Evolutionary conservation across 2,329 filamentous ascomycete genomes (phyloP), one percentile per base, ranked within the genome.

Genomic region (Colletotrichum sidae): DNA sequence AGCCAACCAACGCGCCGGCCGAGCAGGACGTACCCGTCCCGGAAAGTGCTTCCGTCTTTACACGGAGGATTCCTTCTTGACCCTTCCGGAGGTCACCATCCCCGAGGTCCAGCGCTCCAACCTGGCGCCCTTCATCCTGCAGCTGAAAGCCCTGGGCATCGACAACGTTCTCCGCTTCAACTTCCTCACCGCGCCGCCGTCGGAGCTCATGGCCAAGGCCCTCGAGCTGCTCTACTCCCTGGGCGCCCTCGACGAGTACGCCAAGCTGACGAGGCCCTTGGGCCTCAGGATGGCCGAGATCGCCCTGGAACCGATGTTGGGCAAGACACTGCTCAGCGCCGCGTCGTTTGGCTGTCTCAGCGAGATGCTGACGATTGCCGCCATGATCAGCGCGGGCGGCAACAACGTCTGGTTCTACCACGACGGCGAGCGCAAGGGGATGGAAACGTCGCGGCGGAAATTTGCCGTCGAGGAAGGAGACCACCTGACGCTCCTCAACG

Each of bases 21-120:
- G 96, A 74, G 95, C 96, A 3, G 96, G 96, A 1, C 89, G 96
- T 65, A 97, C 94, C 1, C 92, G 88, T 70, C 88, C 95, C 0
- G 96, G 96, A 2, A 99, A 98, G 79, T 99, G 96, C 76, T 98
- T 94, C 74, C 88, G 95, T 11, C 84, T 99, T 0, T 99, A 96
- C 76, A 96, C 94, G 0, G 92, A 97, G 78, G 80, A 88, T 17
- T 83, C 86, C 2, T 96, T 89, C 74, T 80, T 86, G 41, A 75
- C 77, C 3, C 82, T 99, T 5, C 84, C 88, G 1, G 89, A 92
- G 65, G 84, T 89, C 35, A 97, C 92, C 9, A 83, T 93, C 2
- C 96, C 96, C 0, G 96, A 99, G 76, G 94, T 98, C 38, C 94
- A 97, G 73, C 88, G 96, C 54, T 94, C 92, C 1, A 97, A 98